Percentiles rank a stretch among this genome's conserved stretches.
These are phyloP conservation scores for Corniculantispora saksenae DNA, from an alignment of 2,329 filamentous ascomycete species.

Conservation along the genomic window DNA sequence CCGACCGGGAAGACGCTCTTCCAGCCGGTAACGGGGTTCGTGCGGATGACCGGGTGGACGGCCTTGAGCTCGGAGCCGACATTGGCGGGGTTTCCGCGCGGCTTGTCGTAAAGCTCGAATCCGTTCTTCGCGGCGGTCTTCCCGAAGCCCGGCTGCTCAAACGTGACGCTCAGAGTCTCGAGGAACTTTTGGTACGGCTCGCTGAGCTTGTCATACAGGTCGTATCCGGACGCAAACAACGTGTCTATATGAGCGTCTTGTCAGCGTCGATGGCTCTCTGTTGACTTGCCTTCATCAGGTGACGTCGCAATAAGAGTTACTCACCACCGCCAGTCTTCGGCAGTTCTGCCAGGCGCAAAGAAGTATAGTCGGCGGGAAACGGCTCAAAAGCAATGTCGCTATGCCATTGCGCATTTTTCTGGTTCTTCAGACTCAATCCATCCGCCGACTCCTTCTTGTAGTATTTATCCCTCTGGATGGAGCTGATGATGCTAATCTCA, in stretches of 20 bases:
- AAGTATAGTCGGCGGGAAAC: slow-evolving; percentile 63
- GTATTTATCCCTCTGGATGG: slow-evolving; percentile 53
- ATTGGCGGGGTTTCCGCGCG: slow-evolving; percentile 53
- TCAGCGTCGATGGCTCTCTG: neutral
- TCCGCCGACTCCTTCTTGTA: slow-evolving; percentile 42
- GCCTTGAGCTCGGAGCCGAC: slow-evolving; percentile 49
- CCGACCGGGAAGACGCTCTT: slow-evolving; percentile 56
- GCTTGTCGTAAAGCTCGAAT: slow-evolving; percentile 46
- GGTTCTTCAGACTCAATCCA: slow-evolving; percentile 40
- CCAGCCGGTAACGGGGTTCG: slow-evolving; percentile 61
- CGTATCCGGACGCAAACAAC: slow-evolving; percentile 68
- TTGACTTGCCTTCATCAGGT: no score
- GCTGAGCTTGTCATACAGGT: slow-evolving; percentile 65
- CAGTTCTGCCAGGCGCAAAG: slow-evolving; percentile 54
- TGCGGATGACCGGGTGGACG: slow-evolving; percentile 56
- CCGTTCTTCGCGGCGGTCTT: slow-evolving; percentile 46
- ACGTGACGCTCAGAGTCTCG: slow-evolving; percentile 58
- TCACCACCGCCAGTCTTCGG: slow-evolving; percentile 56
- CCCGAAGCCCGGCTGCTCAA: slow-evolving; percentile 52
- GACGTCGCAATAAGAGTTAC: no score
- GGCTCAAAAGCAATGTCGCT: slow-evolving; percentile 67
- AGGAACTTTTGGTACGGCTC: slow-evolving; percentile 57
- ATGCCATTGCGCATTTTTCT: slow-evolving; percentile 56
- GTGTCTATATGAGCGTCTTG: slow-evolving; percentile 45
- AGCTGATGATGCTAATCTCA: slow-evolving; percentile 66